Conservation (phyloP, 495 filamentous ascomycete species). For the Penicillium macrosclerotiorum region DNA sequence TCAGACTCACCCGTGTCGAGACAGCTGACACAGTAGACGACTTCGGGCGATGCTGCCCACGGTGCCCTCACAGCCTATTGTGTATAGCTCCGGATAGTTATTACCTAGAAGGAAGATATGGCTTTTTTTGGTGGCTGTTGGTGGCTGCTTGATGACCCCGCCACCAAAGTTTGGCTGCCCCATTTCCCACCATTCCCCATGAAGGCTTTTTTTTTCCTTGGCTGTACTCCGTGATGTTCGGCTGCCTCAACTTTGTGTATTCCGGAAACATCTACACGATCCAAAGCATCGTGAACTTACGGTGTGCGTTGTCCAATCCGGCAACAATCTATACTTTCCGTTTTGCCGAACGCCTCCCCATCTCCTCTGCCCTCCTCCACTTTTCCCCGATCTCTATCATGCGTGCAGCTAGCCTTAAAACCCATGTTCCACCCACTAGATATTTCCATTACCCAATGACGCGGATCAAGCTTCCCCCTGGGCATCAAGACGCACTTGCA, state of each 20-base stretch:
- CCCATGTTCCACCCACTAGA: too few relatives aligned
- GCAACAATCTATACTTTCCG: neutral
- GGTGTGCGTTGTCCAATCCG: slow-evolving; percentile 27
- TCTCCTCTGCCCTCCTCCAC: neutral
- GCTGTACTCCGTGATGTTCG: too few relatives aligned
- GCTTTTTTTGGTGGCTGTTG: slow-evolving; percentile 4
- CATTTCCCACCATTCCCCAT: slow-evolving; percentile 5
- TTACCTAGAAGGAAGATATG: slow-evolving; percentile 1
- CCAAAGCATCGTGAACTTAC: slow-evolving; percentile 11
- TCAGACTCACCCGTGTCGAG: too few relatives aligned
- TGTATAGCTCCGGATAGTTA: slow-evolving; percentile 4
- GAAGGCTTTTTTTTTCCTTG: slow-evolving; percentile 2
- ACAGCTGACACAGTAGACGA: too few relatives aligned
- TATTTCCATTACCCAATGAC: too few relatives aligned
- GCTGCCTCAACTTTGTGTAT: neutral
- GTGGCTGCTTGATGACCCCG: slow-evolving; percentile 15
- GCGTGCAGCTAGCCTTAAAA: too few relatives aligned
- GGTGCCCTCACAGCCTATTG: neutral
- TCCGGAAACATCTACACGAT: neutral
- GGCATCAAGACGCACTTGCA: slow-evolving; percentile 19
- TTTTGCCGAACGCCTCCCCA: neutral
- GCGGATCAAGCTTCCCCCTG: slow-evolving; percentile 19
- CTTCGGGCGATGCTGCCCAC: slow-evolving; percentile 2
- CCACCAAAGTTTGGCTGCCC: slow-evolving; percentile 16
- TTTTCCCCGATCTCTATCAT: neutral